Evolutionary conservation across 208 protist species (phyloP), one percentile per base, ranked within the genome.

Genomic region (Histomonas meleagridis): DNA sequence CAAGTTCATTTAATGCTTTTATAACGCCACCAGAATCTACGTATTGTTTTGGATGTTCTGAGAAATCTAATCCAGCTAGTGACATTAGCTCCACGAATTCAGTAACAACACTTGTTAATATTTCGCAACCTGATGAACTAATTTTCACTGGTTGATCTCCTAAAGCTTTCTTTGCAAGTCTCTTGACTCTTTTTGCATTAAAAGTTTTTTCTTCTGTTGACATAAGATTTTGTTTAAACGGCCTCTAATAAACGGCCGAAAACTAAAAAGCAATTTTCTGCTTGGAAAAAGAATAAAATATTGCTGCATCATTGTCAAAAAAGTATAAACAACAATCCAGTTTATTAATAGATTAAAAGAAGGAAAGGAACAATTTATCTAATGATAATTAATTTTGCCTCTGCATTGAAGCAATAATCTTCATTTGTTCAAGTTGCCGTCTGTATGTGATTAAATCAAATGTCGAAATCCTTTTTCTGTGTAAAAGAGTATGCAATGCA

Each of bases 21-120:
- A 86, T 57, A 32, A 86, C 46, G 7, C 76, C 76, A 38, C 1
- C 26, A 38, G 76, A 86, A 55, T 86, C 76, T 5, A 86, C 38
- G 38, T 86, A 86, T 57, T 86, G 76, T 86, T 86, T 86, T 55
- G 76, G 43, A 10, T 46, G 23, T 35, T 86, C 76, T 38, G 76
- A 86, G 9, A 38, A 14, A 86, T 86, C 76, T 5, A 86, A 32
- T 32, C 46, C 38, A 26, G 76, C 76, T 38, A 86, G 38, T 40
- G 76, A 12, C 46, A 86, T 55, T 16, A 86, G 14, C 38, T 86
- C 76, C 5, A 86, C 55, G 55, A 86, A 86, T 86, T 86, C 76
- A 35, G 38, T 86, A 32, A 46, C 46, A 1, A 86, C 7, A 38
- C 55, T 18, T 53, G 38, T 55, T 16, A 86, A 18, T 38, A 86